Evolutionary conservation across 1,284 basidiomycete genomes (phyloP), one percentile per base, ranked within the genome.

Genomic region (Trichosporon sp.): DNA sequence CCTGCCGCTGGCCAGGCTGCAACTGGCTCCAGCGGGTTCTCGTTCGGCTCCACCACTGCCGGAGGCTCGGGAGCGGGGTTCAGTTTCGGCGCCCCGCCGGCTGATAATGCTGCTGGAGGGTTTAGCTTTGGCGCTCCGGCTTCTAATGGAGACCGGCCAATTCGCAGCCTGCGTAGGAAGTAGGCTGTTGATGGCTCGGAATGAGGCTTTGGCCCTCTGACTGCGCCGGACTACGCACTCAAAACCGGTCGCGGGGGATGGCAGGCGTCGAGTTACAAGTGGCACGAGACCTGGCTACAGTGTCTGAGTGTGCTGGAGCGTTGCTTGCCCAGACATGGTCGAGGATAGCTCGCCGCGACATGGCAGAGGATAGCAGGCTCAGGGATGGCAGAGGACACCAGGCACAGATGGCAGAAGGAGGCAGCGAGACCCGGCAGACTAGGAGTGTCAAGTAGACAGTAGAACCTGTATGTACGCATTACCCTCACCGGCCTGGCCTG

Each of bases 71-170:
- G 44, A 4, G 61, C 40, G 6, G 31, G 59, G 27, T 61, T 61
- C 54, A 34, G 54, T 4, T 62, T 62, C 40, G 61, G 61, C 16
- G 31, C 46, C 4, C 27, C 58, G 19, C 40, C 58, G 27, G 10
- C 58, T 3, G 32, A 19, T 23, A 29, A 19, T 23, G 13, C 46
- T 1, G 58, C 27, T 4, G 60, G 52, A 3, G 58, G 58, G 16
- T 61, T 61, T 27, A 37, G 25, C 16, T 56, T 61, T n/a, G 60
- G 60, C 59, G 46, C 60, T 0, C n/a, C 56, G 16, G 32, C 56
- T 1, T 8, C 57, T 10, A 33, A n/a, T 8, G 44, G 27, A 16
- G 25, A 54, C 14, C 27, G 49, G 25, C 49, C 49, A 7, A 27
- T 54, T 16, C 49, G 49, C 49, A 29, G 25, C 14, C 49, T 54